Conservation (phyloP, 106 monocot genomes). For the Dendrobium chrysotoxum region DNA sequence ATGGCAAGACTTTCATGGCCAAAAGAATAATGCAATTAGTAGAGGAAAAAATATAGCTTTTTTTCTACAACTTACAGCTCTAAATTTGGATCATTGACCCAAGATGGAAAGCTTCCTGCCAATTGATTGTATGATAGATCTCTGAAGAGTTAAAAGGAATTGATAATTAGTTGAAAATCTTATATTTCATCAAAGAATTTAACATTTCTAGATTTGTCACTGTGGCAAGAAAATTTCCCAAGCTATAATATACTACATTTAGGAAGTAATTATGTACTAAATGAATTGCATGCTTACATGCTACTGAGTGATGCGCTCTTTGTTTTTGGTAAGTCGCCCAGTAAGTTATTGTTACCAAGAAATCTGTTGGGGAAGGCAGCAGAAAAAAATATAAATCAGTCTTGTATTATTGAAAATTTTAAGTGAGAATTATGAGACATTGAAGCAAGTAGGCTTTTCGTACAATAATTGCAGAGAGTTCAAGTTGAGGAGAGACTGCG, state of each 20-base stretch:
- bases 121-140: slow-evolving; percentile 90
- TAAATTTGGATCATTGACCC: slow-evolving; percentile 43
- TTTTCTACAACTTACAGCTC: slow-evolving; percentile 50
- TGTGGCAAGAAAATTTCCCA: too few species aligned
- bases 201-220: neutral
- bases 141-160: slow-evolving; percentile 32
- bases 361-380: slow-evolving; percentile 39
- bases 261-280: neutral
- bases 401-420: neutral
- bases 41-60: neutral
- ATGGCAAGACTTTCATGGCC: neutral
- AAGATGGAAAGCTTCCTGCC: slow-evolving; percentile 77
- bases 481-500: slow-evolving; percentile 66
- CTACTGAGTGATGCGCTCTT: slow-evolving; percentile 49
- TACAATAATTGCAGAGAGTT: slow-evolving; percentile 46
- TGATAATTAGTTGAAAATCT: slow-evolving; percentile 5
- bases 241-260: neutral
- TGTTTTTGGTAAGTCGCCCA: slow-evolving; percentile 48
- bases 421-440: neutral
- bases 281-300: slow-evolving; percentile 33
- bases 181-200: neutral
- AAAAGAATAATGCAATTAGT: neutral
- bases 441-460: slow-evolving; percentile 5
- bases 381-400: slow-evolving; percentile 7
- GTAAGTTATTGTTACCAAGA: slow-evolving; percentile 78